Base-by-base conservation (phyloP, 345 rosid genomes). In the Rhizophora apiculata region DNA sequence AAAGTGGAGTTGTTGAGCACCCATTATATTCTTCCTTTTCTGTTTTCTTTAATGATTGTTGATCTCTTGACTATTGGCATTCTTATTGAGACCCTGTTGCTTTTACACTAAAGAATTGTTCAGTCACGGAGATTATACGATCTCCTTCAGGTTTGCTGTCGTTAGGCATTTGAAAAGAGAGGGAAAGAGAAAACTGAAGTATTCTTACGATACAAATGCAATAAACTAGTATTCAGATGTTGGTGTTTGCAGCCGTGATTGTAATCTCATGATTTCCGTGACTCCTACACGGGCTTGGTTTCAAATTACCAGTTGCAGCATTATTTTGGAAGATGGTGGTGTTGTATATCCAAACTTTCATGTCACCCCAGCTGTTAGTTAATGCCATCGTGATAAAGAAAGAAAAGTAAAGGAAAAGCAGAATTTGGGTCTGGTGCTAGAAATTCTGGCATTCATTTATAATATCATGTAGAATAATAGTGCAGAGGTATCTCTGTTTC, bases 241-340 rank as follows among this genome's bases (percentile, higher is more conserved):
- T 76, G 59, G 63, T 74, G 73, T 69, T 70, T 72, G 67, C 37
- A 54, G 62, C 67, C 67, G 72, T 76, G 74, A 76, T 69, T 72
- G 73, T 66, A 68, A 37, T 80, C 81, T 84, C 75, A 67, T 78
- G 87, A 68, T 76, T 60, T 79, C 88, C 84, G 84, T 87, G 91
- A 87, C 67, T 81, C 72, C 66, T 74, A 57, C 85, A 79, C 79
- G 85, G 87, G 83, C 53, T 74, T 73, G 74, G 79, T 70, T 79
- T 79, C 83, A 75, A 72, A 74, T 82, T 75, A 65, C 69, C 70
- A 62, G 74, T 77, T 75, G 51, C 70, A 76, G 73, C 73, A 61
- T 60, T 72, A 76, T 71, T 61, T 71, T 80, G 78, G 81, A 71
- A 76, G 49, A 39, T 39, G 64, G 65, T 82, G 68, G 32, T 82